Conservation (phyloP, 192 early-diverging fungal genomes). For the Backusella australiensis region DNA sequence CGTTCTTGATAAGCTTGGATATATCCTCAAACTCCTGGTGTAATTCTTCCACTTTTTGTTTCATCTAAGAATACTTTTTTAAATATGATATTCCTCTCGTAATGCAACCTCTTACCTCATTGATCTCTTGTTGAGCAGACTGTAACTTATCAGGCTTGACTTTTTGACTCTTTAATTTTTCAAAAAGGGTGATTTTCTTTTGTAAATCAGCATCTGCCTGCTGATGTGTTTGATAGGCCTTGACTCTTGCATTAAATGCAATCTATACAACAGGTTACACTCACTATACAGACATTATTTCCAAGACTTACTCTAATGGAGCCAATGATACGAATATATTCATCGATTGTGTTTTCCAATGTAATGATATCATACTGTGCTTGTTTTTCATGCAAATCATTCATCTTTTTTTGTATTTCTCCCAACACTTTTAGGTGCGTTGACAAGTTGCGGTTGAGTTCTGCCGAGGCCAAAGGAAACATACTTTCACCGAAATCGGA, state of each 20-base stretch:
- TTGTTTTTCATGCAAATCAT: slow-evolving; percentile 77
- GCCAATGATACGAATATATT: slow-evolving; percentile 85
- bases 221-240: slow-evolving; percentile 69
- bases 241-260: slow-evolving; percentile 73
- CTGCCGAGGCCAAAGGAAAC: slow-evolving; percentile 64
- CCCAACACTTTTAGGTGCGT: slow-evolving; percentile 70
- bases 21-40: slow-evolving; percentile 76
- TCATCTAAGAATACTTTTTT: slow-evolving; percentile 33
- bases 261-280: slow-evolving; percentile 29
- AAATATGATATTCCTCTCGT: too few relatives aligned
- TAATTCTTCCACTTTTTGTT: slow-evolving; percentile 43
- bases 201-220: slow-evolving; percentile 64
- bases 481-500: slow-evolving; percentile 84
- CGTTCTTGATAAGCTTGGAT: slow-evolving; percentile 63
- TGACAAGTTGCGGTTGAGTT: slow-evolving; percentile 67
- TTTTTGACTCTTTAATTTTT: slow-evolving; percentile 55
- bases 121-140: slow-evolving; percentile 40
- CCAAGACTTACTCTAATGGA: slow-evolving; percentile 60
- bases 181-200: slow-evolving; percentile 64
- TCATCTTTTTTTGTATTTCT: slow-evolving; percentile 77
- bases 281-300: too few relatives aligned
- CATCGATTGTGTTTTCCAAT: slow-evolving; percentile 80
- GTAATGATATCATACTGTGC: slow-evolving; percentile 70
- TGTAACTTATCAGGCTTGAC: slow-evolving; percentile 51
- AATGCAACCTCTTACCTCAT: slow-evolving; percentile 40